Evolutionary conservation across 441 rosid species (phyloP), one percentile per base, ranked within the genome.

Genomic region (Iberis amara): DNA sequence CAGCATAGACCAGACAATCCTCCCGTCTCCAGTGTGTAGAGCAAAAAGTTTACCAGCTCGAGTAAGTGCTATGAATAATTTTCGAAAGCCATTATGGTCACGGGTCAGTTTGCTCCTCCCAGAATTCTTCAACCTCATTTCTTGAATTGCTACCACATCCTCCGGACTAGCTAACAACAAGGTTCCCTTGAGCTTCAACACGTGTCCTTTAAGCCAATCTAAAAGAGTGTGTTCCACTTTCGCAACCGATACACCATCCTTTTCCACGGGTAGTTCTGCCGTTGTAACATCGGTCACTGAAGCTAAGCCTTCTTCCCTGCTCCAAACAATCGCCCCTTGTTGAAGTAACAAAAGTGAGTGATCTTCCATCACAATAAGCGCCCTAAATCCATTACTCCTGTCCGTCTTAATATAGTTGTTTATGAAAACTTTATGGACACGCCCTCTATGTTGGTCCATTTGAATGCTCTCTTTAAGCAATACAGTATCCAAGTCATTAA

Each of bases 11-110:
- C 99, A 94, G 71, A 89, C 86, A 59, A 87, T 58, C 36, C 74
- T 76, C 67, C 99, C 99, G 75, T 90, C 96, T 73, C 99, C 99
- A 61, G 92, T 89, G 76, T 94, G 99, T 68, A 94, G 77, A 44
- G 96, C 94, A 73, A 80, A 85, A 50, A 94, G 57, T 72, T 94
- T 89, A 54, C 97, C 88, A 56, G 95, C 81, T 53, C 76, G 82
- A 18, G 95, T 94, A 51, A 87, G 91, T 18, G 80, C 95, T 59
- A 89, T 76, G 14, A 94, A 81, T 67, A 94, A 61, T 78, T 89
- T 94, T 48, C 99, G 79, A 41, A 94, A 94, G 69, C 99, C 97
- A 72, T 94, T 94, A 73, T 83, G 99, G 77, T 94, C 99, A 71
- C 99, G 74, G 31, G 91, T 94, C 78, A 89, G 68, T 78, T 94